phyloP scores from a whole-genome alignment of 768 basidiomycete species.

The Phlebiopsis gigantea region DNA sequence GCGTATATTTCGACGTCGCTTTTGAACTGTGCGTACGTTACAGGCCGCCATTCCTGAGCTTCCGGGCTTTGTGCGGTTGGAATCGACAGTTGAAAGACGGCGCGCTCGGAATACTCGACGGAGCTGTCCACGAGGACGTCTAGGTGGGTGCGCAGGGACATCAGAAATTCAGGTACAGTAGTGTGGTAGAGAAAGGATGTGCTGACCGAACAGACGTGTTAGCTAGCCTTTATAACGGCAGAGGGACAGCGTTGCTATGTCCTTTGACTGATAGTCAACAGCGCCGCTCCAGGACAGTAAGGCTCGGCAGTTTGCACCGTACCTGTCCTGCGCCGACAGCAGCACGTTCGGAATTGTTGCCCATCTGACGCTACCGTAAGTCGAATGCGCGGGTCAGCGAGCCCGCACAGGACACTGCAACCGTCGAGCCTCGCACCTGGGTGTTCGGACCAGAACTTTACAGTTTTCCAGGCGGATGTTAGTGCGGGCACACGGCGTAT shows the following conservation, averaged over 20 bases:
- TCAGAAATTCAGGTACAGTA: not conserved
- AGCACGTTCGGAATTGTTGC: not conserved
- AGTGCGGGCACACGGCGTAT: too few relatives aligned
- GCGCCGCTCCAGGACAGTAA: not conserved
- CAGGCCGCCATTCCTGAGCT: conserved; percentile 47
- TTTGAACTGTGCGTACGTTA: conserved; percentile 58
- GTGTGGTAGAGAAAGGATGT: not conserved
- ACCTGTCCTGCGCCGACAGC: not conserved
- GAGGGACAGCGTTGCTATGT: not conserved
- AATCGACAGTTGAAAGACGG: conserved; percentile 51
- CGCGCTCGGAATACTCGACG: conserved; percentile 36
- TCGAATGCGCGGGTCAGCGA: not conserved
- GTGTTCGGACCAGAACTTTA: not conserved
- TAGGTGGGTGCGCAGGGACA: conserved; percentile 41
- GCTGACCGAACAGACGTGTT: not conserved
- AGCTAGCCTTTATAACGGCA: not conserved
- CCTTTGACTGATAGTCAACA: not conserved
- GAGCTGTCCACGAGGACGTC: conserved; percentile 51
- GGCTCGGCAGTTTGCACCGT: not conserved
- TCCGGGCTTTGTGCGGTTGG: conserved; percentile 26
- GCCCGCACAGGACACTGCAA: not conserved
- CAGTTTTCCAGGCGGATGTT: too few relatives aligned
- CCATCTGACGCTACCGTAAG: not conserved
- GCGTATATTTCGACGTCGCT: conserved; percentile 57
- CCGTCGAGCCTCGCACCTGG: not conserved